phyloP scores from a whole-genome alignment of 495 filamentous ascomycete genomes.

The Penicillium mononematosum region DNA sequence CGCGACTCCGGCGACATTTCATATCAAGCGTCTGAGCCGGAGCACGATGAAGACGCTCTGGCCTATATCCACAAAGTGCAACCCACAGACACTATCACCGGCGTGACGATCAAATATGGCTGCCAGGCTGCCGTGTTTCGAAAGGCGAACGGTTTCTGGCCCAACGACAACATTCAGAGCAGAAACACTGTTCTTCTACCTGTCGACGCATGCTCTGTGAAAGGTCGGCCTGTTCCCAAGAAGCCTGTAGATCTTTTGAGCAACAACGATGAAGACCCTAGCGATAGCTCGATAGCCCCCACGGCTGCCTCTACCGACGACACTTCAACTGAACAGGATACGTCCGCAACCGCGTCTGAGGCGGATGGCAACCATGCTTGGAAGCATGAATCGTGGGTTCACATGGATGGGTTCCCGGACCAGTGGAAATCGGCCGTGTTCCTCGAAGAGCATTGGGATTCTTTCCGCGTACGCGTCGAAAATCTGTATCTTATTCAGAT shows the following conservation, averaged over 20 bases:
- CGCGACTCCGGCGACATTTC: constrained; percentile 56
- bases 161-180: constrained; percentile 81
- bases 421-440: constrained; percentile 84
- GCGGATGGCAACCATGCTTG: constrained; percentile 58
- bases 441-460: constrained; percentile 79
- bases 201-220: constrained; percentile 84
- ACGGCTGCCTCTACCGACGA: constrained; percentile 24
- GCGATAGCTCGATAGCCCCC: constrained; percentile 46
- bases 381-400: constrained; percentile 85
- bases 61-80: constrained; percentile 90
- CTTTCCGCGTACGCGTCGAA: constrained; percentile 88
- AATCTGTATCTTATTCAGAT: constrained; percentile 58
- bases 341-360: constrained; percentile 26
- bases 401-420: constrained; percentile 65
- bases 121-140: constrained; percentile 75
- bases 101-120: constrained; percentile 85
- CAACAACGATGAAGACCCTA: constrained; percentile 36
- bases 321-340: constrained; percentile 17
- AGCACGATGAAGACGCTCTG: constrained; percentile 67
- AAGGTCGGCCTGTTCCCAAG: constrained; percentile 56
- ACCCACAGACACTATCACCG: constrained; percentile 79
- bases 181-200: constrained; percentile 80
- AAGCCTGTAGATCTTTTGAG: constrained; percentile 37
- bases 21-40: constrained; percentile 38
- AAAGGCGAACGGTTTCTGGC: constrained; percentile 92